These are phyloP conservation scores for Astraeus odoratus DNA, from an alignment of 768 basidiomycete species.

Conservation along the genomic window DNA sequence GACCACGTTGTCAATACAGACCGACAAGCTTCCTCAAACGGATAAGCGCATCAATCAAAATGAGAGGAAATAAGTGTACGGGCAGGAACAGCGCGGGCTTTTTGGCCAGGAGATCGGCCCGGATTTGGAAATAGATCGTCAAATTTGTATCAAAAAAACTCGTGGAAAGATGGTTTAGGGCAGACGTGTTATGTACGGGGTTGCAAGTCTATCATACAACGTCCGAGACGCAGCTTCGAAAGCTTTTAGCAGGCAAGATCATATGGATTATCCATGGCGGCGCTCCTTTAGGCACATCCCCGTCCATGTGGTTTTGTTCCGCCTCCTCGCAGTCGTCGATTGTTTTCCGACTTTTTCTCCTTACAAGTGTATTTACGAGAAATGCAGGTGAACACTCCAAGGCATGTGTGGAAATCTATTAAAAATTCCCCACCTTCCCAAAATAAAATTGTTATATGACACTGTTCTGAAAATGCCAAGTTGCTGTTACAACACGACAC, in stretches of 20 bases:
- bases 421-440: constrained; percentile 39
- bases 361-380: constrained; percentile 11
- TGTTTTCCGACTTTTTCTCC: constrained; percentile 13
- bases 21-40: constrained; percentile 20
- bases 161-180: constrained; percentile 7
- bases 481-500: constrained; percentile 44
- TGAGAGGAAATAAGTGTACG: constrained; percentile 16
- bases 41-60: constrained; percentile 23
- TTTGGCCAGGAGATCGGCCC: constrained; percentile 15
- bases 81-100: constrained; percentile 12
- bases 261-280: background rate
- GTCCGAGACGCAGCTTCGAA: background rate
- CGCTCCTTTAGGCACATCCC: too few species aligned
- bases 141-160: constrained; percentile 4
- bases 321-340: background rate
- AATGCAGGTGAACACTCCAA: constrained; percentile 21
- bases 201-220: constrained; percentile 3
- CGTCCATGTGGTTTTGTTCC: background rate
- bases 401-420: constrained; percentile 29
- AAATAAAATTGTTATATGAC: constrained; percentile 35
- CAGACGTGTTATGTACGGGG: constrained; percentile 5
- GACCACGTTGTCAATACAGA: constrained; percentile 17
- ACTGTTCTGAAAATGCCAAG: constrained; percentile 30
- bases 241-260: background rate
- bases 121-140: constrained; percentile 24